Conservation (phyloP, 2,329 filamentous ascomycete genomes). For the Torrubiellomyces zombiae region DNA sequence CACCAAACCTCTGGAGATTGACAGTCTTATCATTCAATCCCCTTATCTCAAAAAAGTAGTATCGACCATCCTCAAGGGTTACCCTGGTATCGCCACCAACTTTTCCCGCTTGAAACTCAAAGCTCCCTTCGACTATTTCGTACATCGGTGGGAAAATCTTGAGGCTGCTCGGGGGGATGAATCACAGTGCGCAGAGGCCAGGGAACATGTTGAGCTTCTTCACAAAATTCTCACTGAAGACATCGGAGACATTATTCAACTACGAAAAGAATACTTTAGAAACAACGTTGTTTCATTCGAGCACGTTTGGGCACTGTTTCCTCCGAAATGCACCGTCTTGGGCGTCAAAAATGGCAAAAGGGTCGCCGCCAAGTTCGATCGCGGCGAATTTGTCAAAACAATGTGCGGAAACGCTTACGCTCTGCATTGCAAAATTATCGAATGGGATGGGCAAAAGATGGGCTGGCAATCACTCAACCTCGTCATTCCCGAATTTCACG, state of each 20-base stretch:
- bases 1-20: conserved; percentile 40
- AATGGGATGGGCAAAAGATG: conserved; percentile 31
- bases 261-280: conserved; percentile 31
- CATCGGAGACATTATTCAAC: conserved; percentile 30
- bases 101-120: conserved; percentile 44
- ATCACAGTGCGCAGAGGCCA: conserved; percentile 22
- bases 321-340: conserved; percentile 25
- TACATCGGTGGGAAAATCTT: conserved; percentile 45
- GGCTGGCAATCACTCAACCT: conserved; percentile 20
- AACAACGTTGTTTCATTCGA: conserved; percentile 37
- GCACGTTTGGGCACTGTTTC: conserved; percentile 37
- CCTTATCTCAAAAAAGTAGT: conserved; percentile 42
- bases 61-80: conserved; percentile 34
- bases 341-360: conserved; percentile 21
- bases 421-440: conserved; percentile 24
- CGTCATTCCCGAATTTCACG: conserved; percentile 23
- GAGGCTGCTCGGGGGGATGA: conserved; percentile 21
- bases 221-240: conserved; percentile 31
- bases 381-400: conserved; percentile 19
- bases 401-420: conserved; percentile 21
- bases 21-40: conserved; percentile 48
- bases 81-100: conserved; percentile 41
- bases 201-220: conserved; percentile 29
- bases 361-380: conserved; percentile 21
- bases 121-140: conserved; percentile 44